Evolutionary conservation across 2,329 filamentous ascomycete species (phyloP).

Genomic region (Coniochaeta pulveracea): DNA sequence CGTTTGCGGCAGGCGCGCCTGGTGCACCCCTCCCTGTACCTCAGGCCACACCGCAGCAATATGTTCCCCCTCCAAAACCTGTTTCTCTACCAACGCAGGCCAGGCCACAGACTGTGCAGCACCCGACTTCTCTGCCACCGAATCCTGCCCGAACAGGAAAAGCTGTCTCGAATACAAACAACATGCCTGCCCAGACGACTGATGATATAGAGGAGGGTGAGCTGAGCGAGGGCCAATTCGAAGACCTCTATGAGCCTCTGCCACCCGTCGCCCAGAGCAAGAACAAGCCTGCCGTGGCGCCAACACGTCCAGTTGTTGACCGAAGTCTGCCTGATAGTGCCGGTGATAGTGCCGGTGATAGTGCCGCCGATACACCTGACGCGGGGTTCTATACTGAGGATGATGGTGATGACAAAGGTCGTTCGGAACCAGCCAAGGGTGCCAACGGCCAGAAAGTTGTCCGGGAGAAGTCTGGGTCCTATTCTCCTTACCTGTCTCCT

Average conservation of each 20-base stretch:
- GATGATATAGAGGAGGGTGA: constrained; percentile 58
- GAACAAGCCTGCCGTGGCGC: background rate
- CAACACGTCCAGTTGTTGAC: constrained; percentile 1
- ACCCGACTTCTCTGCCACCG: too few species aligned
- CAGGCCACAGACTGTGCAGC: too few species aligned
- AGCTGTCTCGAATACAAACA: background rate
- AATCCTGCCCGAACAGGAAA: background rate
- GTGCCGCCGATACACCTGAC: constrained; percentile 13
- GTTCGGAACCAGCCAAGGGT: constrained; percentile 12
- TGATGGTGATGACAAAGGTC: constrained; percentile 9
- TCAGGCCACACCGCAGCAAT: too few species aligned
- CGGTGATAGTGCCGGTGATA: constrained; percentile 10
- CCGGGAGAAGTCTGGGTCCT: constrained; percentile 38
- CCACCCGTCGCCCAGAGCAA: constrained; percentile 7
- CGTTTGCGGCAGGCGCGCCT: background rate
- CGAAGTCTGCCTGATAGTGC: background rate
- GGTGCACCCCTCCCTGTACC: background rate
- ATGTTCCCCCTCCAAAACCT: background rate
- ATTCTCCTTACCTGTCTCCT: constrained; percentile 40
- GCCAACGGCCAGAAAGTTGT: constrained; percentile 11
- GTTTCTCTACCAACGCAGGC: background rate
- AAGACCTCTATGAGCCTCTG: constrained; percentile 41
- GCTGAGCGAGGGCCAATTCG: constrained; percentile 56
- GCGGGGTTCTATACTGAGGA: constrained; percentile 17
- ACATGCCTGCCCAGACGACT: constrained; percentile 4